Conservation (phyloP, 1,139 yeast species). For the Chernovozyma sophiae-reginae region DNA sequence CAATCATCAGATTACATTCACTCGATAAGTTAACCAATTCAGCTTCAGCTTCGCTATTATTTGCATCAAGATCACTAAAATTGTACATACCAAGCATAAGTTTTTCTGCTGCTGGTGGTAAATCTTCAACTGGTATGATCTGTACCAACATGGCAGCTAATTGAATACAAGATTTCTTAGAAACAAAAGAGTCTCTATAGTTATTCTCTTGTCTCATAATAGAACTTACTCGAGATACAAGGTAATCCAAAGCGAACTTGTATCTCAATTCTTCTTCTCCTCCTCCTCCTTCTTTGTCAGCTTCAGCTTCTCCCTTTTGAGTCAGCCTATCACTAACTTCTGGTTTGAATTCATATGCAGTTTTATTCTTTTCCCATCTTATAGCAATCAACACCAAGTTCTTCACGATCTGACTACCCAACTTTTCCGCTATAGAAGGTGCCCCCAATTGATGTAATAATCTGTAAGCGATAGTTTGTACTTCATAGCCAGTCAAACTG, state of each 20-base stretch:
- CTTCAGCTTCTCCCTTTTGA: conserved; percentile 3
- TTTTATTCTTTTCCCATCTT: conserved; percentile 53
- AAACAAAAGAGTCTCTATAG: conserved; percentile 44
- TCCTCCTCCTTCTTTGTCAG: conserved; percentile 15
- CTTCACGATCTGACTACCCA: conserved; percentile 65
- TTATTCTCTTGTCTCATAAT: conserved; percentile 63
- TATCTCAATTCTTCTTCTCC: conserved; percentile 22
- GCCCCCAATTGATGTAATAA: conserved; percentile 78
- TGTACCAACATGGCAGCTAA: conserved; percentile 55
- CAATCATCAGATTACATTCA: conserved; percentile 69
- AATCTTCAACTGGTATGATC: conserved; percentile 34
- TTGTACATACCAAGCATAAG: conserved; percentile 60
- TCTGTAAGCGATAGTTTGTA: conserved; percentile 66
- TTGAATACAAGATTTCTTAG: conserved; percentile 67
- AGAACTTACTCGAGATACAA: conserved; percentile 55
- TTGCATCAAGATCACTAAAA: conserved; percentile 43
- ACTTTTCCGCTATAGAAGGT: conserved; percentile 60
- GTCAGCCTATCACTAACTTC: conserved; percentile 6
- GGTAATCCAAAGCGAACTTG: conserved; percentile 55
- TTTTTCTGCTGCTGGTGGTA: conserved; percentile 38
- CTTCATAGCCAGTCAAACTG: conserved; percentile 29
- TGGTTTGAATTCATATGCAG: conserved; percentile 29
- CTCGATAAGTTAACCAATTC: conserved; percentile 58
- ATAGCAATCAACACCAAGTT: conserved; percentile 60
- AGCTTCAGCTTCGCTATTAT: conserved; percentile 36